Conservation (phyloP, 257 asterid species). For the Ajuga chamaepitys region DNA sequence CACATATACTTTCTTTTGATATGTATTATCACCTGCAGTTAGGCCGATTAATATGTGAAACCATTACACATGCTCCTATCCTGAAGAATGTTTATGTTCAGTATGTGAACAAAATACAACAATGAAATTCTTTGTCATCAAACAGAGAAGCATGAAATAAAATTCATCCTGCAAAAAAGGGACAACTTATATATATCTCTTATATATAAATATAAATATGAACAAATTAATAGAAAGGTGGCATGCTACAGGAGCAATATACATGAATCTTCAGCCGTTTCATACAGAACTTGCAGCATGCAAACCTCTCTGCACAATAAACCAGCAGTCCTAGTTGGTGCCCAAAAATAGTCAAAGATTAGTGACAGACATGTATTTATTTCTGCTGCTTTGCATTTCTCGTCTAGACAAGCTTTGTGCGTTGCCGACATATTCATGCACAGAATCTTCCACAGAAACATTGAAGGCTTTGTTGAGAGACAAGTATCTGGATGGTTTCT, state of each 20-base stretch:
- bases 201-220: conserved; percentile 14
- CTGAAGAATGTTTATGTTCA: no score
- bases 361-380: conserved; percentile 14
- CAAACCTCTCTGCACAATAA: neutral
- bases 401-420: conserved; percentile 15
- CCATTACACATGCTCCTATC: no score
- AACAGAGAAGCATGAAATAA: neutral
- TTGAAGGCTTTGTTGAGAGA: conserved; percentile 16
- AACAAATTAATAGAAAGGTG: conserved; percentile 28
- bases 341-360: conserved; percentile 34
- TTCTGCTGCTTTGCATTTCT: conserved; percentile 21
- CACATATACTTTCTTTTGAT: no score
- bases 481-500: conserved; percentile 39
- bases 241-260: conserved; percentile 21
- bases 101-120: no score
- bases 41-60: no score
- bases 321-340: neutral
- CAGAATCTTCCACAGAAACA: conserved; percentile 23
- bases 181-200: neutral
- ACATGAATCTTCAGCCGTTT: conserved; percentile 19
- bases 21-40: no score
- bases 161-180: neutral
- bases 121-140: neutral
- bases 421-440: conserved; percentile 8
- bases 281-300: conserved; percentile 9